A percentile compares a stretch with the other conserved stretches of the same genome.
Conservation (phyloP, 2,329 filamentous ascomycete species). For the Alternaria postmessia region DNA sequence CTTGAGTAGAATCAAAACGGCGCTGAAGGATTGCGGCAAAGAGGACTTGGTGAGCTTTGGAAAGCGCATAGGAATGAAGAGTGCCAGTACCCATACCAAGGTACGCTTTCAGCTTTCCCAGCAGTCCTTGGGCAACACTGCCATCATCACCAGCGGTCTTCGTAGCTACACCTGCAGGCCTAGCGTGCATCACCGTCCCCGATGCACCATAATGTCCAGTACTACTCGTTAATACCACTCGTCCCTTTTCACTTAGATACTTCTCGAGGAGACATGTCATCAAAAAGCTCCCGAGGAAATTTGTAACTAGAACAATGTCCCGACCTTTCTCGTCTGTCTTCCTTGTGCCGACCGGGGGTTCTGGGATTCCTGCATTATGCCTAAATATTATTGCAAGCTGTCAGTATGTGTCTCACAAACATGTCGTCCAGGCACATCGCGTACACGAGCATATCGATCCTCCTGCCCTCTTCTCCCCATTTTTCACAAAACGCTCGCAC, state of each 20-base stretch:
- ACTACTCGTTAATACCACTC: conserved; percentile 26
- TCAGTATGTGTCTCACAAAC: neutral
- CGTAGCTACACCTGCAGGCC: neutral
- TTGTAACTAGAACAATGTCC: conserved; percentile 20
- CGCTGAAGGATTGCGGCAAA: conserved; percentile 18
- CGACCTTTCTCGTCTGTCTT: conserved; percentile 13
- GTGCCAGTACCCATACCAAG: conserved; percentile 1
- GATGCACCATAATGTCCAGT: conserved; percentile 9
- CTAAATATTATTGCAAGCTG: neutral
- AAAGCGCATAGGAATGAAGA: conserved; percentile 10
- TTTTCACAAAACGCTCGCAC: conserved; percentile 22
- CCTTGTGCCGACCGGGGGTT: neutral
- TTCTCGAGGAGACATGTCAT: conserved; percentile 24
- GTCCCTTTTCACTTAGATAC: conserved; percentile 8
- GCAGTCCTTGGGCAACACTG: neutral
- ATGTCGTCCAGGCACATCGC: neutral
- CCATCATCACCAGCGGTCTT: neutral
- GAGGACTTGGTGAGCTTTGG: conserved; percentile 27
- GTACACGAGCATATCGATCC: conserved; percentile 22
- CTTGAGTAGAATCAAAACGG: conserved; percentile 3
- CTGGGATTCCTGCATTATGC: conserved; percentile 28
- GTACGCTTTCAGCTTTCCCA: neutral
- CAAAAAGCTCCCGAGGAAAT: conserved; percentile 25
- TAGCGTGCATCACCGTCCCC: neutral
- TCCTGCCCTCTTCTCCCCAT: conserved; percentile 11